phyloP scores from a whole-genome alignment of 2,329 filamentous ascomycete species.

The Stemphylium lycopersici region DNA sequence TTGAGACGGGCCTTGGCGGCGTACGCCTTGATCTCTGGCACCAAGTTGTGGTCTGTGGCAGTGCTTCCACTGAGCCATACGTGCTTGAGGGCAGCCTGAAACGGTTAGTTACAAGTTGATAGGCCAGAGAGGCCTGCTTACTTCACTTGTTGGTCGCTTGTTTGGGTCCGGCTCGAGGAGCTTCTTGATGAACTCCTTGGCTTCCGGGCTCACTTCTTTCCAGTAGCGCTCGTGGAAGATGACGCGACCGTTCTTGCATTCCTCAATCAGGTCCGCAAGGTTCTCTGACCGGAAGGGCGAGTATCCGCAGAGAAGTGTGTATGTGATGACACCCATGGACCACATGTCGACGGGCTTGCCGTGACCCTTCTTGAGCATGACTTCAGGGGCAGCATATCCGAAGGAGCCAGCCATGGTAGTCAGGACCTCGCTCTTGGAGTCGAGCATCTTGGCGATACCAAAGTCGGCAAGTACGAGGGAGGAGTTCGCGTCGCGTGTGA shows the following conservation, averaged over 20 bases:
- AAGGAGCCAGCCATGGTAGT: slow-evolving; percentile 99
- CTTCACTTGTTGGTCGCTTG: slow-evolving; percentile 77
- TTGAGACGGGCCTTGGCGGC: slow-evolving; percentile 89
- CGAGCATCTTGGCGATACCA: slow-evolving; percentile 97
- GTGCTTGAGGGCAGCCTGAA: slow-evolving; percentile 76
- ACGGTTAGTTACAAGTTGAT: slow-evolving; percentile 18
- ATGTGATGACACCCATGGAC: slow-evolving; percentile 98
- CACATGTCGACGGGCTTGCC: slow-evolving; percentile 99
- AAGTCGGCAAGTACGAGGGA: slow-evolving; percentile 95
- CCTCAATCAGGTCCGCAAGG: slow-evolving; percentile 88
- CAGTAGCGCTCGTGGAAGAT: slow-evolving; percentile 98
- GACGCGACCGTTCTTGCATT: slow-evolving; percentile 82
- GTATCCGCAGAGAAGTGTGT: slow-evolving; percentile 96
- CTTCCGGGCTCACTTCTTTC: slow-evolving; percentile 95
- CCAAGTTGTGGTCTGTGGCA: slow-evolving; percentile 92
- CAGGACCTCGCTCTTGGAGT: slow-evolving; percentile 85
- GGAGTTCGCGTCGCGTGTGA: slow-evolving; percentile 77
- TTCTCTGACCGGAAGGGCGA: slow-evolving; percentile 97
- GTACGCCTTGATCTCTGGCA: slow-evolving; percentile 95
- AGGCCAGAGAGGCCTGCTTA: slow-evolving; percentile 48
- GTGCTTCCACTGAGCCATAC: slow-evolving; percentile 90
- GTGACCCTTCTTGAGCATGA: slow-evolving; percentile 97
- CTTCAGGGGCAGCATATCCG: slow-evolving; percentile 95
- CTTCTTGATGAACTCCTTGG: slow-evolving; percentile 88
- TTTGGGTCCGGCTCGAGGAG: slow-evolving; percentile 81